phyloP scores from a whole-genome alignment of 169 alveolate genomes.

The Cryptosporidium felis region DNA sequence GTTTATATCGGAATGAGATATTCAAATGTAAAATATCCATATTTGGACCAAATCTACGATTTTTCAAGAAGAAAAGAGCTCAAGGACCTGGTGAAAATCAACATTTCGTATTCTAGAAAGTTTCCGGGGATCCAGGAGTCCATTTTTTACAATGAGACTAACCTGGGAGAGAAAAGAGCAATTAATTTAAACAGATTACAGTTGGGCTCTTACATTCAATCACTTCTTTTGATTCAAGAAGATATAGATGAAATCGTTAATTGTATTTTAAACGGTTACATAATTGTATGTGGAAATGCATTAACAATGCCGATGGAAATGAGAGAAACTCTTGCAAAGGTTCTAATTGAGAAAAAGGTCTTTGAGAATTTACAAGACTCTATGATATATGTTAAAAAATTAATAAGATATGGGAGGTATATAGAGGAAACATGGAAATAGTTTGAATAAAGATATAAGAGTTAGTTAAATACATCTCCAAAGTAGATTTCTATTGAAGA shows the following conservation, averaged over 20 bases:
- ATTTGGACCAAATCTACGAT: slow-evolving; percentile 29
- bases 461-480: neutral
- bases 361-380: slow-evolving; percentile 51
- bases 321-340: slow-evolving; percentile 46
- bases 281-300: slow-evolving; percentile 66
- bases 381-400: slow-evolving; percentile 3
- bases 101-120: slow-evolving; percentile 48
- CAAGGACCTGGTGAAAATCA: neutral
- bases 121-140: slow-evolving; percentile 39
- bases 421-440: slow-evolving; percentile 67
- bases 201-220: slow-evolving; percentile 51
- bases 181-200: slow-evolving; percentile 8
- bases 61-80: neutral
- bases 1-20: slow-evolving; percentile 57
- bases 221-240: slow-evolving; percentile 3
- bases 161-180: too few relatives aligned
- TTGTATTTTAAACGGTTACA: slow-evolving; percentile 35
- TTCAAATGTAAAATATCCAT: slow-evolving; percentile 41
- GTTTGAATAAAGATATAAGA: neutral
- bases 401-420: slow-evolving; percentile 63
- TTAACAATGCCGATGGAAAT: slow-evolving; percentile 60
- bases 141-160: neutral
- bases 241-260: neutral
- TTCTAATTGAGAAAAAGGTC: neutral
- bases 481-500: neutral